A percentile compares a stretch with the other conserved stretches of the same genome.
These are phyloP conservation scores for Pseudopyricularia cyperi DNA, from an alignment of 2,329 filamentous ascomycete genomes.

Conservation along the genomic window DNA sequence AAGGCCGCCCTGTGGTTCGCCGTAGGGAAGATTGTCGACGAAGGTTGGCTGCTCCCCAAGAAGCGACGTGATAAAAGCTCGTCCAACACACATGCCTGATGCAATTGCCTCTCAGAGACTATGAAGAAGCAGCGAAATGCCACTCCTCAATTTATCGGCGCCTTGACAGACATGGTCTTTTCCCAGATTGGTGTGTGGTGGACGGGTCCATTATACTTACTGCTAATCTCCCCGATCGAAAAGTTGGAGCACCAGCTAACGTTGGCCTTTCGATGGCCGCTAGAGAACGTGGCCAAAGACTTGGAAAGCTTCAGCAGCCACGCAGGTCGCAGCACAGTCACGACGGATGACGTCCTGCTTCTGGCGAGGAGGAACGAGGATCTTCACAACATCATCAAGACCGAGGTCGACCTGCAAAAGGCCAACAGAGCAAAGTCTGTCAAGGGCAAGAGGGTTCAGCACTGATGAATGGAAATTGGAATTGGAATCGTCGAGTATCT, in stretches of 20 bases:
- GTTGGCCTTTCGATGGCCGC: no score
- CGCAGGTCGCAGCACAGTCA: conserved; percentile 67
- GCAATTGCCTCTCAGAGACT: conserved; percentile 33
- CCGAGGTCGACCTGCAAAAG: conserved; percentile 50
- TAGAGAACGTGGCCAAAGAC: conserved; percentile 44
- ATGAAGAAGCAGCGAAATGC: conserved; percentile 65
- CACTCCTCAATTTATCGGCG: conserved; percentile 82
- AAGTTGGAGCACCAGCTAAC: neutral
- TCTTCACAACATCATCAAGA: conserved; percentile 60
- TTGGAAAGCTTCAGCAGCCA: conserved; percentile 53
- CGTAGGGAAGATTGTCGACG: conserved; percentile 78
- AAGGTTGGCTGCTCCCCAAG: conserved; percentile 17
- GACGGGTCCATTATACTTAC: neutral
- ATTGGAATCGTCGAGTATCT: no score
- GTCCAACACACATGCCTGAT: neutral
- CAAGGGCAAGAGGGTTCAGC: conserved; percentile 17
- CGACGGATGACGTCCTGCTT: conserved; percentile 76
- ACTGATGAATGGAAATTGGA: no score
- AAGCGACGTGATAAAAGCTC: neutral
- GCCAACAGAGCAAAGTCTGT: conserved; percentile 20
- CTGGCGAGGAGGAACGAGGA: conserved; percentile 80
- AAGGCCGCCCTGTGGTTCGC: conserved; percentile 78
- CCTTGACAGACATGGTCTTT: conserved; percentile 77
- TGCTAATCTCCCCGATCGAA: no score
- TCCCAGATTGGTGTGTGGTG: conserved; percentile 58